These are phyloP conservation scores for Chloropicon primus DNA, from an alignment of 139 green algal genomes.

Conservation along the genomic window DNA sequence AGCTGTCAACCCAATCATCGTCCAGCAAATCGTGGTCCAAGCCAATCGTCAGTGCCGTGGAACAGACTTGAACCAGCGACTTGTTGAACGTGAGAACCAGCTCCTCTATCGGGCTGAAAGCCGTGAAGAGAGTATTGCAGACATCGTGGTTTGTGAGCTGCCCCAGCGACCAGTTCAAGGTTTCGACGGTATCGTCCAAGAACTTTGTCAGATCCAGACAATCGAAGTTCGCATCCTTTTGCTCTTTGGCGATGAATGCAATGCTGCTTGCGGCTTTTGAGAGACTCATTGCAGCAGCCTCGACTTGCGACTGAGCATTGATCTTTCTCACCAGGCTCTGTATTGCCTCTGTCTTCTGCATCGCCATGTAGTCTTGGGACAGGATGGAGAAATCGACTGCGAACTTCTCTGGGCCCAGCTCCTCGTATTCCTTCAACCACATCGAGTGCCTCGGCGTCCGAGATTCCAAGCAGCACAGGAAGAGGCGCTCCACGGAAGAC, in stretches of 20 bases:
- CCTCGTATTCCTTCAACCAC: background rate
- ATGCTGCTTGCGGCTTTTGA: background rate
- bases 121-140: background rate
- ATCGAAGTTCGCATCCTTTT: background rate
- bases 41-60: background rate
- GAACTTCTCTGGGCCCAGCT: background rate
- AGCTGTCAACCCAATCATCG: background rate
- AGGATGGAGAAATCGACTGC: background rate
- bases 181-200: background rate
- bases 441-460: background rate
- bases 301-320: background rate
- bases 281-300: background rate
- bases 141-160: background rate
- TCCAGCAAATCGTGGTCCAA: background rate
- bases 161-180: background rate
- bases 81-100: background rate
- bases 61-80: background rate
- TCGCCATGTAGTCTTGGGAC: background rate
- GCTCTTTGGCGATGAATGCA: background rate
- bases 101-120: background rate
- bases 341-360: background rate
- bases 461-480: background rate
- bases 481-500: background rate
- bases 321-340: background rate
- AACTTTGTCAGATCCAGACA: background rate